phyloP scores from a whole-genome alignment of 176 grass and related monocot species.

The Musa troglodytarum region DNA sequence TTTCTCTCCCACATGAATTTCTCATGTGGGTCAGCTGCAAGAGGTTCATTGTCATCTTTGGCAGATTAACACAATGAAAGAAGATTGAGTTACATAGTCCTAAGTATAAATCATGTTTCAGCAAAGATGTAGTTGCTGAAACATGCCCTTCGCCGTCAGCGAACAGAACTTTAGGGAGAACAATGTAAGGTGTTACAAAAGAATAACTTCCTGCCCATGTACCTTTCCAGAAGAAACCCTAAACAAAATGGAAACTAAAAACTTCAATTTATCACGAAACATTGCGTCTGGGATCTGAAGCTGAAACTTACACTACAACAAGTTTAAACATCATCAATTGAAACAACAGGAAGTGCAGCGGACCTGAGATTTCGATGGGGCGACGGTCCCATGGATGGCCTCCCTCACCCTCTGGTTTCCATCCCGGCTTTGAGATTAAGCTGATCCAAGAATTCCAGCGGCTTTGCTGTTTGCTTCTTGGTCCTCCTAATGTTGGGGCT shows the following conservation, averaged over 20 bases:
- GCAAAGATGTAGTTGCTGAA: not conserved
- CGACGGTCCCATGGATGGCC: not conserved
- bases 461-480: constrained; percentile 51
- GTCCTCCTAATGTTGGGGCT: constrained; percentile 67
- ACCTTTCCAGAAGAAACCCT: not conserved
- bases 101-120: constrained; percentile 1
- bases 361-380: not conserved
- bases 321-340: not conserved
- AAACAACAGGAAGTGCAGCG: not conserved
- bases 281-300: not conserved
- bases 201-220: not conserved
- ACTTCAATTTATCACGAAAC: not conserved
- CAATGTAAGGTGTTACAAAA: not conserved
- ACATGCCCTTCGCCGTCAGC: not conserved
- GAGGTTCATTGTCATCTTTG: too few relatives aligned
- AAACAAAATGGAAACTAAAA: not conserved
- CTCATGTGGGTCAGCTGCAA: too few relatives aligned
- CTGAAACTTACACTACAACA: constrained; percentile 2
- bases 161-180: not conserved
- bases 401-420: constrained; percentile 11
- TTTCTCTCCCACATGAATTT: too few relatives aligned
- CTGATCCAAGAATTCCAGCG: constrained; percentile 52
- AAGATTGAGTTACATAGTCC: not conserved
- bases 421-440: constrained; percentile 61
- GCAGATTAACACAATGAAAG: too few relatives aligned